Evolutionary conservation across 352 stramenopile species (phyloP).

Genomic region (Pythium volutum): DNA sequence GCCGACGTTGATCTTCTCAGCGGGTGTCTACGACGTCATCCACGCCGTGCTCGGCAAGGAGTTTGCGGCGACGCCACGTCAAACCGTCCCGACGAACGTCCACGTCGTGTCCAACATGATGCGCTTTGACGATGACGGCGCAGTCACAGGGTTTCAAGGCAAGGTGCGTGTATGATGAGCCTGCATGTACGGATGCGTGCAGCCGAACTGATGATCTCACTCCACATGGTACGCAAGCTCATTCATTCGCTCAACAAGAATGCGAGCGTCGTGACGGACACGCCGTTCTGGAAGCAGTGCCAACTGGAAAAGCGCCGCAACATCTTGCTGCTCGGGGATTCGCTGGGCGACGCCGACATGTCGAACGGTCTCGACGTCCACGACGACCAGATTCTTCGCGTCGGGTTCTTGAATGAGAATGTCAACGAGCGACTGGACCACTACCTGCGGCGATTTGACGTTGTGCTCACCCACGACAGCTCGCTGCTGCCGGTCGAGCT

Average conservation of each 20-base stretch:
- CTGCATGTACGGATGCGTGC: too few relatives aligned
- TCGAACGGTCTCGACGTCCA: constrained; percentile 50
- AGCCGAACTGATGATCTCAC: too few relatives aligned
- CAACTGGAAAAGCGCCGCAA: constrained; percentile 66
- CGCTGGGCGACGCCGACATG: constrained; percentile 67
- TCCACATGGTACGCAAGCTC: too few relatives aligned
- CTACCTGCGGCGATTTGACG: constrained; percentile 63
- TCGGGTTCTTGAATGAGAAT: constrained; percentile 68
- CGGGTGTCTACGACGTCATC: constrained; percentile 77
- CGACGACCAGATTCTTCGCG: constrained; percentile 62
- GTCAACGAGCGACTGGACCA: constrained; percentile 52
- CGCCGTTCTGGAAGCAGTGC: constrained; percentile 71
- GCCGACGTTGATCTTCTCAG: constrained; percentile 72
- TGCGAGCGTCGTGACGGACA: constrained; percentile 55
- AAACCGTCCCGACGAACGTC: constrained; percentile 46
- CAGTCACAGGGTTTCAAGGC: constrained; percentile 46
- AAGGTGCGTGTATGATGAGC: constrained; percentile 36
- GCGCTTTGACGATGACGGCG: constrained; percentile 49
- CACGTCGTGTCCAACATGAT: constrained; percentile 87
- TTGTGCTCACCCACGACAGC: constrained; percentile 78
- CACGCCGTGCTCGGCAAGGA: constrained; percentile 59
- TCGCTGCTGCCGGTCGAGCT: constrained; percentile 59
- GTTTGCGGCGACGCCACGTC: constrained; percentile 35
- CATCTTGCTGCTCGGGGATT: constrained; percentile 75
- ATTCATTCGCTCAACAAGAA: constrained; percentile 86